Evolutionary conservation across 2,329 filamentous ascomycete species (phyloP).

Genomic region (Nemania abortiva): DNA sequence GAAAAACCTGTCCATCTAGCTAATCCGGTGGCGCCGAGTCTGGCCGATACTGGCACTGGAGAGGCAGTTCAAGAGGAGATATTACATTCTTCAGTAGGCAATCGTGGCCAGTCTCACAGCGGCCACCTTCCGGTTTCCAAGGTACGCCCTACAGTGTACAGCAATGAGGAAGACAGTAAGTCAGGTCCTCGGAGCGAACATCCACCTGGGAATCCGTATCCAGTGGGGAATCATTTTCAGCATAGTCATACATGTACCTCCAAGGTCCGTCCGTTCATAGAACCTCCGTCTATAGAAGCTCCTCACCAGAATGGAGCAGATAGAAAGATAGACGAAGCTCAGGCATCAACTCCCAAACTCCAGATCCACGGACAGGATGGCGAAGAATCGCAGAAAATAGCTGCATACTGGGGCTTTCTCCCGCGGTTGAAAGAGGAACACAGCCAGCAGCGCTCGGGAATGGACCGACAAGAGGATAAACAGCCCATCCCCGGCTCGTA

Average conservation of each 20-base stretch:
- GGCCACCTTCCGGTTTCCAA: slow-evolving; percentile 40
- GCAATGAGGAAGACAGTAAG: slow-evolving; percentile 1
- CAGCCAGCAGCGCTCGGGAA: slow-evolving; percentile 4
- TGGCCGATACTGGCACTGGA: neutral
- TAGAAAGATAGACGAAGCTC: slow-evolving; percentile 22
- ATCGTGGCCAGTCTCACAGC: slow-evolving; percentile 25
- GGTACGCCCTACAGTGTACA: slow-evolving; percentile 40
- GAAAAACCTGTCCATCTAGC: neutral
- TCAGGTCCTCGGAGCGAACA: slow-evolving; percentile 8
- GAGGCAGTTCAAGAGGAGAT: neutral
- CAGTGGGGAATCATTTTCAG: slow-evolving; percentile 28
- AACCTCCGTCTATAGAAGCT: slow-evolving; percentile 18
- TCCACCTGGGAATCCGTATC: slow-evolving; percentile 27
- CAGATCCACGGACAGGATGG: slow-evolving; percentile 11
- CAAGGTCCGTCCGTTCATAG: slow-evolving; percentile 40
- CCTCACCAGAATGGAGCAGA: slow-evolving; percentile 33
- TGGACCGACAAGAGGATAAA: slow-evolving; percentile 6
- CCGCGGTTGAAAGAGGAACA: slow-evolving; percentile 38
- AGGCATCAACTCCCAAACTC: slow-evolving; percentile 21
- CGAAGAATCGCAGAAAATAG: slow-evolving; percentile 32
- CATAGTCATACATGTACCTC: slow-evolving; percentile 34
- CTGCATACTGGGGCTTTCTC: slow-evolving; percentile 48
- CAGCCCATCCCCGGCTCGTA: slow-evolving; percentile 6
- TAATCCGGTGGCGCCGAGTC: neutral
- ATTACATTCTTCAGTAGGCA: slow-evolving; percentile 2